Conservation (phyloP, 495 filamentous ascomycete genomes). For the Trypethelium eluteriae region DNA sequence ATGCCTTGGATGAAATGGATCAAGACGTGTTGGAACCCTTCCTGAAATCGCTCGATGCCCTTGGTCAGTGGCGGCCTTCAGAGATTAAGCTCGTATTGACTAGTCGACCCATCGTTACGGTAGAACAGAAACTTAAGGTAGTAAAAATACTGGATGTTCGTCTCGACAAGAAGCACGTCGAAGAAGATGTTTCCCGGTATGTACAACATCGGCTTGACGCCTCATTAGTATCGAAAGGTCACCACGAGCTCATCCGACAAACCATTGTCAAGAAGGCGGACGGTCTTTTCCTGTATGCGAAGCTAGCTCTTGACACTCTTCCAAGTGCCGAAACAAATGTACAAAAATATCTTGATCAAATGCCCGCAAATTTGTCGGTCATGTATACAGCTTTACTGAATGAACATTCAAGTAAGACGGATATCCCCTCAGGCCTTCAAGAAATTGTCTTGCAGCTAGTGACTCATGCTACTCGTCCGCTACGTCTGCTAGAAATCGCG, state of each 20-base stretch:
- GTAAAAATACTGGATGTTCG: slow-evolving; percentile 28
- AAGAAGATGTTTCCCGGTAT: slow-evolving; percentile 39
- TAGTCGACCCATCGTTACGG: slow-evolving; percentile 35
- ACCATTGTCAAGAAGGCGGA: slow-evolving; percentile 25
- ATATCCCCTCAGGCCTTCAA: slow-evolving; percentile 38
- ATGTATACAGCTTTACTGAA: slow-evolving; percentile 43
- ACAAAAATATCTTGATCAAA: slow-evolving; percentile 23
- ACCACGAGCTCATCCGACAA: slow-evolving; percentile 17
- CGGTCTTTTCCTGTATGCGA: slow-evolving; percentile 42
- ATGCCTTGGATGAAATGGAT: slow-evolving; percentile 47
- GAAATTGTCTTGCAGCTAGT: slow-evolving; percentile 41
- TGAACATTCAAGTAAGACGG: slow-evolving; percentile 37
- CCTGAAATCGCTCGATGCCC: slow-evolving; percentile 28
- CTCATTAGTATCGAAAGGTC: slow-evolving; percentile 17
- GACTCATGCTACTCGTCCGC: slow-evolving; percentile 44
- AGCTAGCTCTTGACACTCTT: slow-evolving; percentile 42
- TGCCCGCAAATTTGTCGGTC: slow-evolving; percentile 38
- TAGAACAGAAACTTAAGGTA: slow-evolving; percentile 27
- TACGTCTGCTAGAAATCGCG: slow-evolving; percentile 46
- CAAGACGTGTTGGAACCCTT: slow-evolving; percentile 35
- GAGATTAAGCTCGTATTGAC: slow-evolving; percentile 42
- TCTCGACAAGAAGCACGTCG: slow-evolving; percentile 37
- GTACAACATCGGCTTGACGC: slow-evolving; percentile 31
- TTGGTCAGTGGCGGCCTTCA: slow-evolving; percentile 37
- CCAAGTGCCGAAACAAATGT: slow-evolving; percentile 26